Conservation (phyloP, 2,329 filamentous ascomycete species). For the Calonectria multiphialidica region DNA sequence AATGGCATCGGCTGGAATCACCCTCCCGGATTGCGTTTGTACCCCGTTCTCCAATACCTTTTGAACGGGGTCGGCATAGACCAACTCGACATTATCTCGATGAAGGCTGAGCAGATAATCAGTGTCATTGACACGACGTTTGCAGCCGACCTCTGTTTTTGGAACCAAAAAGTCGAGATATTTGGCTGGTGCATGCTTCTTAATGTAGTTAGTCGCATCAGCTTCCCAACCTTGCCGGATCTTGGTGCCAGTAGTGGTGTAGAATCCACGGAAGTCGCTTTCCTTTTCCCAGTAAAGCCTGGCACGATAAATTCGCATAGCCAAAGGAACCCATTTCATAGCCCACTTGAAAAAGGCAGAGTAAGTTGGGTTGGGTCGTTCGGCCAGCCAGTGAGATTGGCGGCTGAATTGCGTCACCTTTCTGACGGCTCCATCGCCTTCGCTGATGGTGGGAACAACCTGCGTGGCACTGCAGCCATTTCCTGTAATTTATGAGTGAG, state of each 20-base stretch:
- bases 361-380: slow-evolving; percentile 39
- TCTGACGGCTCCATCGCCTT: slow-evolving; percentile 43
- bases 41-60: slow-evolving; percentile 30
- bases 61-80: slow-evolving; percentile 34
- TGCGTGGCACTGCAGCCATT: slow-evolving; percentile 46
- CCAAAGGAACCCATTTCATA: slow-evolving; percentile 40
- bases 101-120: slow-evolving; percentile 48
- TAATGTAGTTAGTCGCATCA: slow-evolving; percentile 43
- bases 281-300: slow-evolving; percentile 38
- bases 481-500: slow-evolving; percentile 4
- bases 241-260: slow-evolving; percentile 20
- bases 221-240: slow-evolving; percentile 31
- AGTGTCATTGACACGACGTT: slow-evolving; percentile 50
- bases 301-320: slow-evolving; percentile 35
- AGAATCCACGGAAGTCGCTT: slow-evolving; percentile 39
- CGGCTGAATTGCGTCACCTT: slow-evolving; percentile 61
- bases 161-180: slow-evolving; percentile 48
- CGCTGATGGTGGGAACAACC: slow-evolving; percentile 38
- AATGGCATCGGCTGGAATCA: slow-evolving; percentile 49
- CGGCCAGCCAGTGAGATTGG: slow-evolving; percentile 60
- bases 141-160: slow-evolving; percentile 49
- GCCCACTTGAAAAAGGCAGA: slow-evolving; percentile 37
- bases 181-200: slow-evolving; percentile 37
- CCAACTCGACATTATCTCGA: slow-evolving; percentile 45
- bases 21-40: slow-evolving; percentile 30